phyloP scores from a whole-genome alignment of 2,329 filamentous ascomycete genomes.

The Paecilomyces niveus region DNA sequence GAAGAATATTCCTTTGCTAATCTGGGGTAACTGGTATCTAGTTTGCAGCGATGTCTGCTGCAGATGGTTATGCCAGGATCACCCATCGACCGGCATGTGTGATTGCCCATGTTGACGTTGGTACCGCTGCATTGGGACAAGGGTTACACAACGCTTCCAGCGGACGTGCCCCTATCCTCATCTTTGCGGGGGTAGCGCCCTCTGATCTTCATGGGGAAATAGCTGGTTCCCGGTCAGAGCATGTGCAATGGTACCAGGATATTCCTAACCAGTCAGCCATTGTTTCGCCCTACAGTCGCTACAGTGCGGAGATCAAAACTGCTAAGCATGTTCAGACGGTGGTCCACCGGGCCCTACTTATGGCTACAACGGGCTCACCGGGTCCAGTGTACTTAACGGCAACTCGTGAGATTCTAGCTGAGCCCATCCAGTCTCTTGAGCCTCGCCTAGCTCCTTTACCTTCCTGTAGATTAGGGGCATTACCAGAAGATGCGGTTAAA shows the following conservation, averaged over 20 bases:
- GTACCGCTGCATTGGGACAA: slow-evolving; percentile 68
- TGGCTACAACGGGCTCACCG: slow-evolving; percentile 65
- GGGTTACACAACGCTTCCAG: slow-evolving; percentile 70
- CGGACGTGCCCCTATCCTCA: slow-evolving; percentile 63
- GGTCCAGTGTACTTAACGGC: slow-evolving; percentile 74
- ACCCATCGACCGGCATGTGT: slow-evolving; percentile 42
- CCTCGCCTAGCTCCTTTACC: slow-evolving; percentile 62
- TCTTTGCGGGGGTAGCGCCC: slow-evolving; percentile 69
- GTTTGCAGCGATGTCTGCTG: slow-evolving; percentile 12
- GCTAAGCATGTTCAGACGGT: slow-evolving; percentile 79
- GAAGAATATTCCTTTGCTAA: not conserved
- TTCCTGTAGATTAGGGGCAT: slow-evolving; percentile 57
- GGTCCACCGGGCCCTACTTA: slow-evolving; percentile 73
- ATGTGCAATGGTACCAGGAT: slow-evolving; percentile 78
- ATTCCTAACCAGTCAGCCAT: slow-evolving; percentile 72
- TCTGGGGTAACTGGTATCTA: not conserved
- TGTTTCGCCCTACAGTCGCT: slow-evolving; percentile 75
- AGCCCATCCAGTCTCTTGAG: slow-evolving; percentile 63
- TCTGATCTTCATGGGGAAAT: slow-evolving; percentile 69
- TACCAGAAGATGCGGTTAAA: slow-evolving; percentile 39
- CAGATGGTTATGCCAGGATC: slow-evolving; percentile 10
- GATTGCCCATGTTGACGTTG: slow-evolving; percentile 71
- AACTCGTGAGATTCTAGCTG: slow-evolving; percentile 73
- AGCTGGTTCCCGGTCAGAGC: slow-evolving; percentile 65
- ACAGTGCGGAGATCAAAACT: slow-evolving; percentile 71